These are phyloP conservation scores for Lichtheimia ramosa DNA, from an alignment of 371 early-diverging fungal genomes.

Conservation along the genomic window DNA sequence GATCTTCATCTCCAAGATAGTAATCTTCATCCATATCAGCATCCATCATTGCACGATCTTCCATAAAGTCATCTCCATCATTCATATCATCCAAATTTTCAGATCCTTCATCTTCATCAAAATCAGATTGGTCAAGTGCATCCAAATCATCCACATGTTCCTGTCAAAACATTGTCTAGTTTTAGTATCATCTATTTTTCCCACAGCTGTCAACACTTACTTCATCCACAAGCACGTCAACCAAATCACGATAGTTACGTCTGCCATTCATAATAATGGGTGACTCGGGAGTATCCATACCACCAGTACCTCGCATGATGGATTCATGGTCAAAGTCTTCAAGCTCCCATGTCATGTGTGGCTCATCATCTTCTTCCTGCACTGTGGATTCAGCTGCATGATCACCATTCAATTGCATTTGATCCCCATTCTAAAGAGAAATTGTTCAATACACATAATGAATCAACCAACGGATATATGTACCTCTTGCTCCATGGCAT, in stretches of 20 bases:
- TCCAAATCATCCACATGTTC: conserved; percentile 45
- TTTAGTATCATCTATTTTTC: too few species aligned
- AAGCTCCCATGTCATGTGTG: conserved; percentile 51
- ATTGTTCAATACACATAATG: conserved; percentile 13
- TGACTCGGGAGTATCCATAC: conserved; percentile 35
- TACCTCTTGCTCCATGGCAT: conserved; percentile 66
- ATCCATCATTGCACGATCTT: conserved; percentile 50
- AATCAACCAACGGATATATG: conserved; percentile 52
- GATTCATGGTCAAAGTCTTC: conserved; percentile 59
- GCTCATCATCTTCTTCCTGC: conserved; percentile 48
- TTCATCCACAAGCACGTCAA: conserved; percentile 29
- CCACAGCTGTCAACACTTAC: conserved; percentile 15
- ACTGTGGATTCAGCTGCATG: conserved; percentile 48
- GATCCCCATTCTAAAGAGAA: neutral
- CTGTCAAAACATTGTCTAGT: conserved; percentile 2
- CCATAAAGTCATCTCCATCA: conserved; percentile 40
- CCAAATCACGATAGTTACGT: conserved; percentile 17
- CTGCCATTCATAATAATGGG: conserved; percentile 42
- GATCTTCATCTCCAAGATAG: conserved; percentile 20
- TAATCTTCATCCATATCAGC: conserved; percentile 29
- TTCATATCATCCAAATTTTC: conserved; percentile 49
- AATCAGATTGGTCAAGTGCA: conserved; percentile 46
- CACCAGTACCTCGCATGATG: conserved; percentile 20
- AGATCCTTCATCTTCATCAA: conserved; percentile 51
- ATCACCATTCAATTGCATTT: conserved; percentile 6